phyloP scores from a whole-genome alignment of 1,284 basidiomycete genomes.

The Coniferiporia weirii region DNA sequence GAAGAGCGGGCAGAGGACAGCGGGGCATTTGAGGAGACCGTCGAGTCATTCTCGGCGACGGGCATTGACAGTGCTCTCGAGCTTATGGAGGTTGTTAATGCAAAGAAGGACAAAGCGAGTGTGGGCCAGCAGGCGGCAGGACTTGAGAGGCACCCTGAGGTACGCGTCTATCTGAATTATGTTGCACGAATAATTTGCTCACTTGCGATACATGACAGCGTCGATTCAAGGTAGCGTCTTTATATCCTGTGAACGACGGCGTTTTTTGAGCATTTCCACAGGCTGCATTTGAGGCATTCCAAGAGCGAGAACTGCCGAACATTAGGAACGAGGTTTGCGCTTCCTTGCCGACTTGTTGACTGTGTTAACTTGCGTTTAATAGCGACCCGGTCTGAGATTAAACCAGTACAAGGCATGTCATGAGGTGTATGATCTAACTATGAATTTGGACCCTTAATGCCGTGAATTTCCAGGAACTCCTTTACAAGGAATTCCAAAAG shows the following conservation, averaged over 20 bases:
- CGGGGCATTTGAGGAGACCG: slow-evolving; percentile 33
- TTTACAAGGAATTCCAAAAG: slow-evolving; percentile 85
- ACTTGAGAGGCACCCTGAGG: slow-evolving; percentile 93
- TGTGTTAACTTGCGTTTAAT: slow-evolving; percentile 15
- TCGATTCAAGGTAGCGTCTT: slow-evolving; percentile 66
- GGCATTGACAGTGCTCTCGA: slow-evolving; percentile 93
- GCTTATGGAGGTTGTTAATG: slow-evolving; percentile 82
- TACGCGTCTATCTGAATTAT: slow-evolving; percentile 34
- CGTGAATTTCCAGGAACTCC: slow-evolving; percentile 46
- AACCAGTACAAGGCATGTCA: slow-evolving; percentile 74
- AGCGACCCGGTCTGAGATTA: slow-evolving; percentile 79
- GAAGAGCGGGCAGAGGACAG: slow-evolving; percentile 20
- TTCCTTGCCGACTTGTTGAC: slow-evolving; percentile 7
- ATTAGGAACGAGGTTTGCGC: slow-evolving; percentile 63
- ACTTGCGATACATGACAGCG: slow-evolving; percentile 40
- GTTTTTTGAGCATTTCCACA: slow-evolving; percentile 24
- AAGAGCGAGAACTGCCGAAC: slow-evolving; percentile 82
- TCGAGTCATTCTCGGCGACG: slow-evolving; percentile 77
- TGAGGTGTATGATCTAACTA: not conserved
- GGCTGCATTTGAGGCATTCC: slow-evolving; percentile 90
- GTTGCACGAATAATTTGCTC: slow-evolving; percentile 12
- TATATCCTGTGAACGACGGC: not conserved
- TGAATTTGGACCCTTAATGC: slow-evolving; percentile 16
- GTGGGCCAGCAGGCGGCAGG: slow-evolving; percentile 78
- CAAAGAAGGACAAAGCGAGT: slow-evolving; percentile 89